Conservation (phyloP, 2,329 filamentous ascomycete genomes). For the Thielaviopsis euricoi region DNA sequence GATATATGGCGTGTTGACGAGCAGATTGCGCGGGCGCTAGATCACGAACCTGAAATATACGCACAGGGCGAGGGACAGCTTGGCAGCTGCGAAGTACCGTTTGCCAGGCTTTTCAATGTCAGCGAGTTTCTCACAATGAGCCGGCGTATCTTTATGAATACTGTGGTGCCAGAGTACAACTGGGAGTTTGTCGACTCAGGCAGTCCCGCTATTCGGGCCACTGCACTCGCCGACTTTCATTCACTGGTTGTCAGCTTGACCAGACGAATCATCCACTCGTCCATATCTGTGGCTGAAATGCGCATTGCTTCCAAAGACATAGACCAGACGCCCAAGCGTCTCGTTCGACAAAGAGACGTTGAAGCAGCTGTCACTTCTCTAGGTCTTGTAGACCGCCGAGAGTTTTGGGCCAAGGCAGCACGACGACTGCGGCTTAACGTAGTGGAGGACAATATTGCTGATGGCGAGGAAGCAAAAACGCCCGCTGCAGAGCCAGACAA, state of each 20-base stretch:
- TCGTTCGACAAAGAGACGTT: slow-evolving; percentile 24
- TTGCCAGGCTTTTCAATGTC: slow-evolving; percentile 40
- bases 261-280: slow-evolving; percentile 50
- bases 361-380: slow-evolving; percentile 32
- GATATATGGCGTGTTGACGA: slow-evolving; percentile 48
- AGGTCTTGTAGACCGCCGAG: slow-evolving; percentile 22
- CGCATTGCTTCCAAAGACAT: slow-evolving; percentile 38
- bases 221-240: slow-evolving; percentile 62
- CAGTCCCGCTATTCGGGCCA: slow-evolving; percentile 53
- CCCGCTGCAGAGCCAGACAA: not conserved
- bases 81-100: slow-evolving; percentile 23
- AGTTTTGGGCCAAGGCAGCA: slow-evolving; percentile 32
- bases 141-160: slow-evolving; percentile 60
- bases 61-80: slow-evolving; percentile 11
- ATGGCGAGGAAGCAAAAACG: slow-evolving; percentile 13
- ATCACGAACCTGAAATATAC: slow-evolving; percentile 10
- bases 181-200: slow-evolving; percentile 48
- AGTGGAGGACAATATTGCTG: slow-evolving; percentile 18
- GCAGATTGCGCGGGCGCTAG: slow-evolving; percentile 19
- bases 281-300: slow-evolving; percentile 54
- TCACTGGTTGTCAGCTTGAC: slow-evolving; percentile 51
- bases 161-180: slow-evolving; percentile 41
- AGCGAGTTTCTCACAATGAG: slow-evolving; percentile 47
- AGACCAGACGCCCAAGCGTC: slow-evolving; percentile 16
- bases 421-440: slow-evolving; percentile 34